Base-by-base conservation (phyloP, 2,329 filamentous ascomycete species). In the Arachnomyces sp. region DNA sequence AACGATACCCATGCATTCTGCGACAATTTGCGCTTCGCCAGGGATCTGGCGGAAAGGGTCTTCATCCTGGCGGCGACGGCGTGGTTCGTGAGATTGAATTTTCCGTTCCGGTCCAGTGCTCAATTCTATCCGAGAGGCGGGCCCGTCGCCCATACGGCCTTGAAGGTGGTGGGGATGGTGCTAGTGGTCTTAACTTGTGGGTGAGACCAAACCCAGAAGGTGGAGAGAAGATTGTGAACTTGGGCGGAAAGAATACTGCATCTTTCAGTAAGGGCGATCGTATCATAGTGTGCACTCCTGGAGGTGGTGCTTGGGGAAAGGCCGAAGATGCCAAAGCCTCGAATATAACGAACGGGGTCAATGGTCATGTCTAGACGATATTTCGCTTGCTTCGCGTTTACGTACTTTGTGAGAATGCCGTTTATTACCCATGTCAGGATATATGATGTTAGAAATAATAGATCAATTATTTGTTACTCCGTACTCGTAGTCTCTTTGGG, bases 141-240 rank as follows among this genome's bases (percentile, higher is more conserved):
- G 84, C 90, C 0, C 80, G 84, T 47, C 73, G 77, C 38, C 87
- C 87, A 1, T 95, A 89, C 50, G 89, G 90, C 0, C 72, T 95
- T 44, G 81, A 80, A 15, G 90, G 90, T 0, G 90, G 90, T 3
- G 82, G 80, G 42, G 83, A 90, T 45, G 90, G 80, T 0, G 66
- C 78, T 51, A 82, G 84, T 37, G 90, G 90, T 0, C 66, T 89
- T 45, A 96, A 96, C 52, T 68, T 93, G 34, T 96, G 90, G 90
- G 80, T 93, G 25, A 72, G 86, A 6, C 82, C 77, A 45, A 81
- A 90, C 39, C 68, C 72, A 49, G 78, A 77, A 59, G 66, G 63
- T 1, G 65, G 69, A 45, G 69, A 71, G 43, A 63, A 74, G 32
- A 65, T 66, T 36, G 72, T 81, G 45, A 80, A 76, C 44, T 61